phyloP scores from a whole-genome alignment of 805 yeast genomes.

The Candida tibetensis region DNA sequence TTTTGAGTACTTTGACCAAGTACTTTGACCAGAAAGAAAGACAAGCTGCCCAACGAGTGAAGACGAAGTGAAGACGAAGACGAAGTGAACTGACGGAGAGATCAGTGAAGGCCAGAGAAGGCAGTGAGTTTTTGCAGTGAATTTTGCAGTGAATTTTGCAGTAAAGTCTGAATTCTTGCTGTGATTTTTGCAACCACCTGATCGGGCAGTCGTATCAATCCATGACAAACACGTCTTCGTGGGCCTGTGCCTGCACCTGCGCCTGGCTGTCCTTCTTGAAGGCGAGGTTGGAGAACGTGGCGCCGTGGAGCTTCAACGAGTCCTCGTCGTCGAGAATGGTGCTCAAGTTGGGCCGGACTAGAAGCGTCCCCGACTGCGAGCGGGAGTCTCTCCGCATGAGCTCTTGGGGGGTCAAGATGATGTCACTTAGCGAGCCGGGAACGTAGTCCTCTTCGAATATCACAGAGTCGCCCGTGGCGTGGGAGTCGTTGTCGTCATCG shows the following conservation, averaged over 20 bases:
- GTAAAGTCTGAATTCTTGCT: too few species aligned
- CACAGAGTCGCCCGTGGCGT: conserved; percentile 20
- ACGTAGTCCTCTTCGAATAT: conserved; percentile 71
- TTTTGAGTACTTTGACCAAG: too few species aligned
- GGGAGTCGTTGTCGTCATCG: conserved; percentile 31
- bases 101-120: too few species aligned
- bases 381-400: conserved; percentile 65
- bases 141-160: too few species aligned
- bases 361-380: conserved; percentile 43
- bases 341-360: conserved; percentile 32
- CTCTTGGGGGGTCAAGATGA: conserved; percentile 76
- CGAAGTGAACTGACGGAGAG: too few species aligned
- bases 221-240: conserved; percentile 40
- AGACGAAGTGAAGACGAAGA: too few species aligned
- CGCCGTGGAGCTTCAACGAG: conserved; percentile 6
- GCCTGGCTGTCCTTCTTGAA: conserved; percentile 8
- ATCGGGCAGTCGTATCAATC: conserved; percentile 22
- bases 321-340: conserved; percentile 8
- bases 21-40: too few species aligned
- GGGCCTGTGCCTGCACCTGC: conserved; percentile 6
- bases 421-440: conserved; percentile 76
- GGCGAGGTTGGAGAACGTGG: conserved; percentile 8
- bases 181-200: background rate
- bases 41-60: too few species aligned
- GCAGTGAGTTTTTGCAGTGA: too few species aligned